Base-by-base conservation (phyloP, 2,329 filamentous ascomycete species). In the Aspergillus uvarum region DNA sequence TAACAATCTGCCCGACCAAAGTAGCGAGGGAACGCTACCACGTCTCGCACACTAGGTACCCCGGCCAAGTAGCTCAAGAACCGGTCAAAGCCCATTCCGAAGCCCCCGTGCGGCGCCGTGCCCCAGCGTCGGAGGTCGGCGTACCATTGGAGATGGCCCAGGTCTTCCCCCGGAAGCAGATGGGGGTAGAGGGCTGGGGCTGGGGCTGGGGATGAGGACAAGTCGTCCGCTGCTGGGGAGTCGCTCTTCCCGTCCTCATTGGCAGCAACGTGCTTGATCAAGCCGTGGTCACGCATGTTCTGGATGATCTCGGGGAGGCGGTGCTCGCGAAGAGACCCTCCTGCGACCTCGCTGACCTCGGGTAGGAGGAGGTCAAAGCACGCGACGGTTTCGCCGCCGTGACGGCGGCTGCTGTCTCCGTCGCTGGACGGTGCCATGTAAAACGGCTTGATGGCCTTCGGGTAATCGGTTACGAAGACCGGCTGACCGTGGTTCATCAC, bases 401-500 rank as follows among this genome's bases (percentile, higher is more conserved):
- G 6, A 56, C 68, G 53, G 56, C 54, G 19, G 61, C 56, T 6
- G 58, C 44, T 19, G 53, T 19, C 6, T 7, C 32, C 14, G 12
- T 19, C 48, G 21, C 68, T 59, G 1, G 84, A 85, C 16, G 86
- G 85, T 2, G 85, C 76, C 90, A 92, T 93, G 76, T 93, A 99
- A 77, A 98, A 99, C 11, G 94, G 91, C 78, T 99, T 99, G 74
- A 95, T 87, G 51, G 82, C 81, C 65, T 86, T 86, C n/a, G 95
- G 95, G 72, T 97, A 99, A 74, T 97, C 84, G 14, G 93, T 98
- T 65, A 99, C 87, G 73, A 98, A 98, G 49, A 98, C 83, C 7
- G 95, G 95, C 1, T 79, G 77, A 19, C 83, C 82, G 51, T 84
- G 79, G 65, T 87, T 87, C 49, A 94, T 71, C 26, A 80, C 80